Conservation (phyloP, 148 eudicot species). For the Persicaria maculosa region DNA sequence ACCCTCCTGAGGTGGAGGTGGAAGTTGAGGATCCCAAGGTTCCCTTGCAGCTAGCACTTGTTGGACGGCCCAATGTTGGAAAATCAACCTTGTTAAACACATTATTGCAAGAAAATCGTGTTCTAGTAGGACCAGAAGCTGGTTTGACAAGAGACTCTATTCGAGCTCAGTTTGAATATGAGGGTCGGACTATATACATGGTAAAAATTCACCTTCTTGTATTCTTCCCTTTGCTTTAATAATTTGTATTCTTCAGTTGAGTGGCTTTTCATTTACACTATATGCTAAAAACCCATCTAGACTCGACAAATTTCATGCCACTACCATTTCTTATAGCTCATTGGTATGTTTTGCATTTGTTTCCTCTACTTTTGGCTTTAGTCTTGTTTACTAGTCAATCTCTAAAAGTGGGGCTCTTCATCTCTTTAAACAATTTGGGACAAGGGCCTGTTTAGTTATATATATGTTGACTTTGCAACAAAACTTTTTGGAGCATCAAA, state of each 20-base stretch:
- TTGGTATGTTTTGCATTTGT: neutral
- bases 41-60: constrained; percentile 87
- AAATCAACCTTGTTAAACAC: constrained; percentile 90
- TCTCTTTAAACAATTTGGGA: neutral
- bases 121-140: constrained; percentile 96
- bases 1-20: constrained; percentile 37
- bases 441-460: neutral
- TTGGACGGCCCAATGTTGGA: constrained; percentile 93
- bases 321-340: neutral
- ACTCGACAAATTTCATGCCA: neutral
- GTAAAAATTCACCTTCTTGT: constrained; percentile 31
- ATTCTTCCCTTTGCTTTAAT: neutral
- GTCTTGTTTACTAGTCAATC: too few relatives aligned
- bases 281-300: neutral
- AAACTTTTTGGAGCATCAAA: neutral
- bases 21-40: constrained; percentile 31
- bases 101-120: constrained; percentile 90
- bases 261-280: neutral
- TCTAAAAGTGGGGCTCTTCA: too few relatives aligned
- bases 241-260: neutral
- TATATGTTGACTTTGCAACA: neutral
- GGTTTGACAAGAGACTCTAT: constrained; percentile 97
- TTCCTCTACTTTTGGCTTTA: too few relatives aligned
- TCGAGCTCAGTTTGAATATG: constrained; percentile 83
- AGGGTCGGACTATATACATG: constrained; percentile 77